Evolutionary conservation across 1,284 basidiomycete species (phyloP).

Genomic region (Lignosus rhinocerotis): DNA sequence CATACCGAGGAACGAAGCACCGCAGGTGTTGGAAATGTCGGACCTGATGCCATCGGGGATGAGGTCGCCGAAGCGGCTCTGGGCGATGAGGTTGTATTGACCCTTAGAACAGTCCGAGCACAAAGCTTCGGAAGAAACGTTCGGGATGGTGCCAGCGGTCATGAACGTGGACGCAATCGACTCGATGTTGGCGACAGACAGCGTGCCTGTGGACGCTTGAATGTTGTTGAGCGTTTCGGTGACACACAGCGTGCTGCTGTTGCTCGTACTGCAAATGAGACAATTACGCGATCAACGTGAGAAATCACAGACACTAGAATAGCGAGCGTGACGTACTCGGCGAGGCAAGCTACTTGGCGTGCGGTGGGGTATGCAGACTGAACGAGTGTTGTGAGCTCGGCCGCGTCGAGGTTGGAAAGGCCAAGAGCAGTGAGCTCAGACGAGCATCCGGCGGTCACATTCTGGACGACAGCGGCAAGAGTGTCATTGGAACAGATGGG

Average conservation of each 20-base stretch:
- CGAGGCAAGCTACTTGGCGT: slow-evolving; percentile 52
- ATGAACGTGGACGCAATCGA: slow-evolving; percentile 26
- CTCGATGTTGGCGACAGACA: slow-evolving; percentile 30
- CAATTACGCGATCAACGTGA: background rate
- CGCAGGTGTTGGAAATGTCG: slow-evolving; percentile 45
- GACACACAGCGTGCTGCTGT: slow-evolving; percentile 48
- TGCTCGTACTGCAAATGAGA: slow-evolving; percentile 35
- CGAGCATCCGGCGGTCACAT: slow-evolving; percentile 53
- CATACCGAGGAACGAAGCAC: slow-evolving; percentile 52
- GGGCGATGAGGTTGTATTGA: slow-evolving; percentile 47
- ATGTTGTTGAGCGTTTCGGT: slow-evolving; percentile 50
- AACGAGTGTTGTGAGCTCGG: slow-evolving; percentile 38
- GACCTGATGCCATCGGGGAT: slow-evolving; percentile 31
- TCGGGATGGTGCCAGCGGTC: slow-evolving; percentile 22
- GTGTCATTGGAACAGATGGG: slow-evolving; percentile 58
- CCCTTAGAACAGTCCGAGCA: slow-evolving; percentile 60
- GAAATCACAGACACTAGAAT: background rate
- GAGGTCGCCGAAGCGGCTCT: slow-evolving; percentile 39
- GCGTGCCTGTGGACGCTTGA: slow-evolving; percentile 44
- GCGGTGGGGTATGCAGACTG: slow-evolving; percentile 50
- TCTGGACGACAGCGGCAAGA: slow-evolving; percentile 47
- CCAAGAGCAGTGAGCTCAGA: slow-evolving; percentile 44
- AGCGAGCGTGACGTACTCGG: slow-evolving; percentile 46
- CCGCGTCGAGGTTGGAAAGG: slow-evolving; percentile 29
- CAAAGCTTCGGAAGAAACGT: slow-evolving; percentile 44